These are phyloP conservation scores for Sarcocystis neurona DNA, from an alignment of 169 alveolate species.

Conservation along the genomic window DNA sequence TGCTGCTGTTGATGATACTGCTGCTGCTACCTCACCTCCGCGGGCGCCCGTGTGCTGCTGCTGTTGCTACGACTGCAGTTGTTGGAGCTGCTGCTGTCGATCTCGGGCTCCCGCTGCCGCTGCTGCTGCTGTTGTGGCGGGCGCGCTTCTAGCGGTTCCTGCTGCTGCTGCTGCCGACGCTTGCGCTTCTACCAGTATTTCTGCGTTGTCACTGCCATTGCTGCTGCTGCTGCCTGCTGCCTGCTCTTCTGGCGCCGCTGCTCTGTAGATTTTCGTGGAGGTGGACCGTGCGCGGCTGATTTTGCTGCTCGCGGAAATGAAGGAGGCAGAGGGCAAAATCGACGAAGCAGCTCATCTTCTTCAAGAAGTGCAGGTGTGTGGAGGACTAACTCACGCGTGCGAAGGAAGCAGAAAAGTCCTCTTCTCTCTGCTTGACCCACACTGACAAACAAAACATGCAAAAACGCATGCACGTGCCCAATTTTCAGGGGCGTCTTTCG, in stretches of 20 bases:
- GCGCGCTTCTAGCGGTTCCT: neutral
- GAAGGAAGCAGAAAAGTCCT: neutral
- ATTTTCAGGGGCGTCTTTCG: no score
- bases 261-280: constrained; percentile 74
- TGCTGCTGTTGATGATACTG: neutral
- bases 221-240: no score
- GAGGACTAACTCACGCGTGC: no score
- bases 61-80: neutral
- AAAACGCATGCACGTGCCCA: no score
- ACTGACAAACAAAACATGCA: no score
- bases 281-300: constrained; percentile 76
- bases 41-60: neutral
- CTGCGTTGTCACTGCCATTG: neutral
- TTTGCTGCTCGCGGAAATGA: constrained; percentile 67
- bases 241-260: neutral
- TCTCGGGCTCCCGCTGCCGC: no score
- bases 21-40: neutral
- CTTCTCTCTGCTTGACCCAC: neutral
- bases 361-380: constrained; percentile 72
- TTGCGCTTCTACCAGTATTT: neutral
- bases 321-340: constrained; percentile 70
- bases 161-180: neutral
- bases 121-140: no score
- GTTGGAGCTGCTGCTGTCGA: neutral
- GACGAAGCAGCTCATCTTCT: constrained; percentile 70